Conservation (phyloP, 495 filamentous ascomycete species). For the Aspergillus heteromorphus region DNA sequence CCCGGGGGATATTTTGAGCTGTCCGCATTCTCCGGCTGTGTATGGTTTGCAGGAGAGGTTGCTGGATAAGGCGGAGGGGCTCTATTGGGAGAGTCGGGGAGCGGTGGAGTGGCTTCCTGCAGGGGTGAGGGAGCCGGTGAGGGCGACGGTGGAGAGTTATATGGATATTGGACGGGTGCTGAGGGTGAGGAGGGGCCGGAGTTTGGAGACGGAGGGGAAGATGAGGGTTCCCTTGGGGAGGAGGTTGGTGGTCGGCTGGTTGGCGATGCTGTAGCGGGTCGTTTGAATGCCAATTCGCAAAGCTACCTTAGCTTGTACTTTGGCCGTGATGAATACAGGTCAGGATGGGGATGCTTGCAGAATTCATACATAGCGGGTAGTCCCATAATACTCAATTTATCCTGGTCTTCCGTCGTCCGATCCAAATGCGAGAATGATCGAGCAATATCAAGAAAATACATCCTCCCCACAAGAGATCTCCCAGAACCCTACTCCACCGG, state of each 20-base stretch:
- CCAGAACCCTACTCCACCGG: no score
- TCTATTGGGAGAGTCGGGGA: constrained; percentile 43
- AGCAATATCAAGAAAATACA: no score
- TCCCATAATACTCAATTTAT: no score
- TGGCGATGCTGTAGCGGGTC: background rate
- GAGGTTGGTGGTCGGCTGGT: background rate
- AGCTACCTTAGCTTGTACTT: no score
- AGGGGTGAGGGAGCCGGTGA: constrained; percentile 52
- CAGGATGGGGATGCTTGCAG: no score
- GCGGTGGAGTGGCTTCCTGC: constrained; percentile 53
- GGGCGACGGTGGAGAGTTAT: constrained; percentile 66
- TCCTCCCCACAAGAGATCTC: no score
- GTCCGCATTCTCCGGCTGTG: constrained; percentile 32
- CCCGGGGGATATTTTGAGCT: constrained; percentile 44
- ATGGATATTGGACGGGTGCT: constrained; percentile 56
- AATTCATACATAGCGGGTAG: no score
- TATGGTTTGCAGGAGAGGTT: constrained; percentile 46
- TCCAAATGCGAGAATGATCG: no score
- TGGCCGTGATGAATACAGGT: no score
- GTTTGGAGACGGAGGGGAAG: background rate
- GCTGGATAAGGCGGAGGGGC: constrained; percentile 49
- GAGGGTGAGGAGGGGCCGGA: background rate
- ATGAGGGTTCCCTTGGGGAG: background rate
- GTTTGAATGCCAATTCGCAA: no score
- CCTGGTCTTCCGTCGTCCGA: no score